These are phyloP conservation scores for Clavulina sp. DNA, from an alignment of 768 basidiomycete species.

Conservation along the genomic window DNA sequence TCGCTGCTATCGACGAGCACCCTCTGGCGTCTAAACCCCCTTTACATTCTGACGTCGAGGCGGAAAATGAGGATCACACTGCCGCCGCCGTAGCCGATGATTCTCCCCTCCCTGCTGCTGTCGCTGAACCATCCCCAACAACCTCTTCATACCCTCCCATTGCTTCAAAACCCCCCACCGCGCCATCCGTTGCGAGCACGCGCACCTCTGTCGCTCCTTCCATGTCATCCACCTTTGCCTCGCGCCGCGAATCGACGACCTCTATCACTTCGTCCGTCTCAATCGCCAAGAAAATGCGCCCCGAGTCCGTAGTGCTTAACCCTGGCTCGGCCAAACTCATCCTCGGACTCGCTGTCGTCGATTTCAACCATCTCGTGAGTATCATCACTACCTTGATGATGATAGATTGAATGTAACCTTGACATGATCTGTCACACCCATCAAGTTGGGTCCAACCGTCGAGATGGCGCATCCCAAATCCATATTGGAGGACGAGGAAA, in stretches of 20 bases:
- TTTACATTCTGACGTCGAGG: no score
- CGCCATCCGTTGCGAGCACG: background rate
- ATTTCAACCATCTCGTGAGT: slow-evolving; percentile 83
- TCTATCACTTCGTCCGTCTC: slow-evolving; percentile 11
- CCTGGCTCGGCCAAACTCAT: slow-evolving; percentile 30
- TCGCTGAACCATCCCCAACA: no score
- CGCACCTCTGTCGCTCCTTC: background rate
- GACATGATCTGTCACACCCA: no score
- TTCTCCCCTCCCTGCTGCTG: no score
- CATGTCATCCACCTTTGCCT: background rate
- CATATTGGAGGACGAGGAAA: slow-evolving; percentile 71
- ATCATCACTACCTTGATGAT: background rate
- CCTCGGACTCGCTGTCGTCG: slow-evolving; percentile 78
- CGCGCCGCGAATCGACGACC: background rate
- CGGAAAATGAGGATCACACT: no score
- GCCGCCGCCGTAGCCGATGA: no score
- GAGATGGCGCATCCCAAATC: slow-evolving; percentile 32
- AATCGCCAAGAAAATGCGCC: slow-evolving; percentile 40
- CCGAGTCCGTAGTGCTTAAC: slow-evolving; percentile 58
- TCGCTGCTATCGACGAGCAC: no score
- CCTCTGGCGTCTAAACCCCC: no score
- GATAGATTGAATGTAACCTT: background rate
- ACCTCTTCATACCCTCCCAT: no score
- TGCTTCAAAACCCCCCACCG: no score
- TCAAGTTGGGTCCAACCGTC: slow-evolving; percentile 85